phyloP scores from a whole-genome alignment of 257 asterid genomes.

The Salvia splendens region DNA sequence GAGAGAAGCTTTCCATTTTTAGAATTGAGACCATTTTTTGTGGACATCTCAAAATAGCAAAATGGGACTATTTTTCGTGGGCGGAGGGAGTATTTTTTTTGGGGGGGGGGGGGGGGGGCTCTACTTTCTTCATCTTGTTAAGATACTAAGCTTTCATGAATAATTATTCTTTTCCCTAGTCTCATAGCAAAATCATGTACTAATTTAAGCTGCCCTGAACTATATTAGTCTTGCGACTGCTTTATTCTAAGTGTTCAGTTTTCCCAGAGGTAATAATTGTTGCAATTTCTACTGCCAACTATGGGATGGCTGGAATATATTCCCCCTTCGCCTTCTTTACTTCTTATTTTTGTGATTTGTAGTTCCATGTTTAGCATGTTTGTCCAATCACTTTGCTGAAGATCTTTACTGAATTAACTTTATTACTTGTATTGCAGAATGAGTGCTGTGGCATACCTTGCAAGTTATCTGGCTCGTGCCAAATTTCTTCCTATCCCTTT shows the following conservation, averaged over 20 bases:
- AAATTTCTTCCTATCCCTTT: slow-evolving; percentile 57
- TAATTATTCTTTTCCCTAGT: not conserved
- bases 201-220: not conserved
- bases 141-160: not conserved
- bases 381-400: slow-evolving; percentile 18
- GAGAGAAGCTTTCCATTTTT: too few species aligned
- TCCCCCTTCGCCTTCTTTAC: not conserved
- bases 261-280: not conserved
- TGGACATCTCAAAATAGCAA: too few species aligned
- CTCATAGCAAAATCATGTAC: not conserved
- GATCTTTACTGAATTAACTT: not conserved
- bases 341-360: not conserved
- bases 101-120: too few species aligned
- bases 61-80: too few species aligned
- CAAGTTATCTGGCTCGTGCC: slow-evolving; percentile 91
- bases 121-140: slow-evolving; percentile 12
- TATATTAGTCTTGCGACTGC: not conserved
- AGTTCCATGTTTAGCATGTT: not conserved
- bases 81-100: too few species aligned
- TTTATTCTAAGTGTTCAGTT: too few species aligned
- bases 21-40: too few species aligned
- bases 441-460: slow-evolving; percentile 94
- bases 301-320: not conserved
- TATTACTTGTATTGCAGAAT: slow-evolving; percentile 58
- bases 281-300: not conserved